Evolutionary conservation across 257 asterid genomes (phyloP), one percentile per base, ranked within the genome.

Genomic region (Gentiana macrophylla): DNA sequence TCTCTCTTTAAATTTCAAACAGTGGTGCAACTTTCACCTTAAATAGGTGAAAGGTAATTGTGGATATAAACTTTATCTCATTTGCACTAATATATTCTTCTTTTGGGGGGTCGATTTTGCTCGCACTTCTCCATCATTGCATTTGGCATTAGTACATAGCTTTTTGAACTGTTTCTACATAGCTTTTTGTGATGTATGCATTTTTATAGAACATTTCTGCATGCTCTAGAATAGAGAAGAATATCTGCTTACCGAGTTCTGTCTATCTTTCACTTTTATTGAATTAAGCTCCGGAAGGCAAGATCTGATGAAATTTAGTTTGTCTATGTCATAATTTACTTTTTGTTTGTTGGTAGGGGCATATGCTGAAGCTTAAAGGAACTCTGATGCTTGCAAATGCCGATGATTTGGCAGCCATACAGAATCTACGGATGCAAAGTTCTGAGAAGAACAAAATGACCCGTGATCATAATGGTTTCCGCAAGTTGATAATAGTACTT

Each of bases 381-480:
- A 88, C 90, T 61, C 80, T 92, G 52, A 81, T 92, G 95, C 77
- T 92, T 68, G 98, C 97, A 47, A 83, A 84, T 34, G 90, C 95
- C 50, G 97, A 88, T 68, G 97, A 92, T 59, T 62, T 92, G 75
- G 94, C 79, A 67, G 85, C 88, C 61, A 80, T 91, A 70, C 98
- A 78, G 68, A 79, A 67, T 63, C 69, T 88, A 72, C 79, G 97
- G 77, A 55, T 92, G 68, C 82, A 83, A 53, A 88, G 95, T 75
- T 82, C 94, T 63, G 95, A 68, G 75, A 88, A 81, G 68, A 84
- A 75, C 79, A 92, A 92, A 79, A 81, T 92, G 97, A 85, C 98
- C 37, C 83, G 97, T 56, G 98, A 92, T 68, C 88, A 84, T 54
- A 92, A 74, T 67, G 80, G 80, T 47, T 74, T 74, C 45, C 53